Conservation (phyloP, 768 basidiomycete genomes). For the Strobilomyces dryophilus region DNA sequence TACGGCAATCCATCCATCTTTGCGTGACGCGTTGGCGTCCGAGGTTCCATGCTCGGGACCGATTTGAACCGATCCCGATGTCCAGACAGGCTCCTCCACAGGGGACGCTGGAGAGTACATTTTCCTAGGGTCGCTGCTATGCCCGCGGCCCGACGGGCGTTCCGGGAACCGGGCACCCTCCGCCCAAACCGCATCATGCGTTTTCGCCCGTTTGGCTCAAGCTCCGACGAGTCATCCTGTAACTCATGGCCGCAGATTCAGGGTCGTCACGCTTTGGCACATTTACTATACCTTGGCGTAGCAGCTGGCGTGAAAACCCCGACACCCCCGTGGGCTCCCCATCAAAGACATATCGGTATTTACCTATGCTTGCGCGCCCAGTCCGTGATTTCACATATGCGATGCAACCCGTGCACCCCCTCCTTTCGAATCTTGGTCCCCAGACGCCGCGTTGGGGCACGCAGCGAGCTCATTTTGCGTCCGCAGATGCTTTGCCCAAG, state of each 20-base stretch:
- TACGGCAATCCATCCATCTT: slow-evolving; percentile 15
- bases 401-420: background rate
- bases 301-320: slow-evolving; percentile 20
- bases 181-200: slow-evolving; percentile 26
- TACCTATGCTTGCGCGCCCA: background rate
- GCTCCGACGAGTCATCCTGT: slow-evolving; percentile 18
- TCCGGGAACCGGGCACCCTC: slow-evolving; percentile 18
- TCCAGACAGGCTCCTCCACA: background rate
- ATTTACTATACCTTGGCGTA: background rate
- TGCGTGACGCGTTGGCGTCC: background rate
- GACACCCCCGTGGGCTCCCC: background rate
- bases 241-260: slow-evolving; percentile 12
- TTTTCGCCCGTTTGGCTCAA: slow-evolving; percentile 19
- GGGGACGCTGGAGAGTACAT: background rate
- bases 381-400: slow-evolving; percentile 8
- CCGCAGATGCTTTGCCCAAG: slow-evolving; percentile 4
- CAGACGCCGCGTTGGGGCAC: slow-evolving; percentile 5
- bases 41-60: slow-evolving; percentile 17
- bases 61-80: slow-evolving; percentile 16
- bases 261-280: slow-evolving; percentile 20
- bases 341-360: slow-evolving; percentile 15
- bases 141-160: background rate
- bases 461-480: slow-evolving; percentile 8
- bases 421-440: background rate
- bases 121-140: no score